These are phyloP conservation scores for Pseudogymnoascus sp. DNA, from an alignment of 2,329 filamentous ascomycete species.

Conservation along the genomic window DNA sequence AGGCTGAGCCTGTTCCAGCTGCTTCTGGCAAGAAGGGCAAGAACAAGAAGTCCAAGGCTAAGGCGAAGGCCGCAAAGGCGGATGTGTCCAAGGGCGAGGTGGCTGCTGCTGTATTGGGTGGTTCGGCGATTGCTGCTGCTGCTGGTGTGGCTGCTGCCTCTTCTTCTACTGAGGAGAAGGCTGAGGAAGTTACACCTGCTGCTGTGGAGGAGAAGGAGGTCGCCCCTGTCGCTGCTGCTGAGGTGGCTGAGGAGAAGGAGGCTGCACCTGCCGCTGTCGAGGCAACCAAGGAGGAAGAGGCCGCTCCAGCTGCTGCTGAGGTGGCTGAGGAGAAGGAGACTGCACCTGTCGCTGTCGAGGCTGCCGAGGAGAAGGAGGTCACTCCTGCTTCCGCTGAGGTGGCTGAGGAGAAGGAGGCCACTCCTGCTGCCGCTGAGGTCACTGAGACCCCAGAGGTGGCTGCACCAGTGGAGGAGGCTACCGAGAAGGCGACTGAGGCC, in stretches of 20 bases:
- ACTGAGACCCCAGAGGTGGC: neutral
- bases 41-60: neutral
- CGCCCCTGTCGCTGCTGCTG: neutral
- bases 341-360: neutral
- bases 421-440: neutral
- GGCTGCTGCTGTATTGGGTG: neutral
- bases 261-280: neutral
- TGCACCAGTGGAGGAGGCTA: neutral
- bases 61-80: neutral
- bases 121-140: neutral
- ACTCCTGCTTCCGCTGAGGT: neutral
- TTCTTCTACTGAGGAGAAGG: conserved; percentile 14
- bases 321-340: neutral
- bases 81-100: neutral
- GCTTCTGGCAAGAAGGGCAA: neutral
- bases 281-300: neutral
- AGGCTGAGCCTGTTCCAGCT: neutral
- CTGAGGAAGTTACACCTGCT: conserved; percentile 12
- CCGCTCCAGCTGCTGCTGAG: neutral
- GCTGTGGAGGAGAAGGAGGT: neutral
- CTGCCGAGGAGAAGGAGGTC: neutral
- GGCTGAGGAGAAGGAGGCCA: neutral
- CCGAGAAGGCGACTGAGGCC: neutral
- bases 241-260: neutral
- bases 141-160: neutral